Evolutionary conservation across 441 rosid species (phyloP).

Genomic region (Geranium incanum): DNA sequence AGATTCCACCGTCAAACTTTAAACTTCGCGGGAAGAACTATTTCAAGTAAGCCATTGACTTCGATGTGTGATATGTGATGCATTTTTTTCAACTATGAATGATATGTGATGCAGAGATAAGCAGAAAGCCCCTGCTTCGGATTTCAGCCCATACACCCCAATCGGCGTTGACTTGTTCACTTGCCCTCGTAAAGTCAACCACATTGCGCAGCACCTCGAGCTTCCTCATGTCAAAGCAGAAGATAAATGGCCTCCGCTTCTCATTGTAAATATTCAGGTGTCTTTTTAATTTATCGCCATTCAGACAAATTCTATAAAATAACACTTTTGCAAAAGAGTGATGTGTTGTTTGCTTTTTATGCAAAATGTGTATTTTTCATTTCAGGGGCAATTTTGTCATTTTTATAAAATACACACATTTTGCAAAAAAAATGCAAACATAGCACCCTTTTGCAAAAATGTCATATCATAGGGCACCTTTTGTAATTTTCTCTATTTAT

Average conservation of each 20-base stretch:
- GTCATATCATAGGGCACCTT: too few species aligned
- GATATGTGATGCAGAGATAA: slow-evolving; percentile 58
- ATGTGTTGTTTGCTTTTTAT: too few species aligned
- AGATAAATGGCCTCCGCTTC: slow-evolving; percentile 63
- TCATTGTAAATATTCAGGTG: slow-evolving; percentile 88
- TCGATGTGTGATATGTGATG: not conserved
- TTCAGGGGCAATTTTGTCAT: too few species aligned
- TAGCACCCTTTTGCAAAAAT: too few species aligned
- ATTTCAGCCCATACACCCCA: slow-evolving; percentile 51
- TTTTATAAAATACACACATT: too few species aligned
- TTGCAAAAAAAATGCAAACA: too few species aligned
- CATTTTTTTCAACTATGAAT: not conserved
- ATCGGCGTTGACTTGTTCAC: slow-evolving; percentile 70
- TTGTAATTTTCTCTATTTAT: too few species aligned
- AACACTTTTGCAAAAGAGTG: too few species aligned
- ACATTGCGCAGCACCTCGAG: slow-evolving; percentile 77
- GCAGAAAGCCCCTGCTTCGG: slow-evolving; percentile 59
- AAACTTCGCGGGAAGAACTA: slow-evolving; percentile 67
- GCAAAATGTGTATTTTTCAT: too few species aligned
- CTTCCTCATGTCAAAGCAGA: slow-evolving; percentile 60
- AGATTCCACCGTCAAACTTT: slow-evolving; percentile 77
- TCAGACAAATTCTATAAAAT: too few species aligned
- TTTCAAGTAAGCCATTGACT: slow-evolving; percentile 52
- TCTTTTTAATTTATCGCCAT: not conserved
- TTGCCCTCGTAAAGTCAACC: slow-evolving; percentile 75